Evolutionary conservation across 495 filamentous ascomycete species (phyloP), one percentile per base, ranked within the genome.

Genomic region (Penicillium salamii): DNA sequence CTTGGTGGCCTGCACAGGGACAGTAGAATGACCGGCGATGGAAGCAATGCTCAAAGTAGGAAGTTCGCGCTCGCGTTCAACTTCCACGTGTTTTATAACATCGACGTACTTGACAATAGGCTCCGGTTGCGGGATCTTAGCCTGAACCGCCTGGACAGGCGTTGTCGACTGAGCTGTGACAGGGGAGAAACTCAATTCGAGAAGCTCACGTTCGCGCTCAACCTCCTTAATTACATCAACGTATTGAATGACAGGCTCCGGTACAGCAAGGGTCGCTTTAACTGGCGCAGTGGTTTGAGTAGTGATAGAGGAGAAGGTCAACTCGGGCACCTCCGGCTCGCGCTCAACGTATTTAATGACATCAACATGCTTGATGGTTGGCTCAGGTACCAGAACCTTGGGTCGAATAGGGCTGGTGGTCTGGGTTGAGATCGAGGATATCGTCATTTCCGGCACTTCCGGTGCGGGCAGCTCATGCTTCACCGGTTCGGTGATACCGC

Each of bases 211-310:
- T 42, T 50, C 46, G 6, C 34, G 42, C 23, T 47, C 44, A 8
- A 47, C 44, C 13, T 38, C 20, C 13, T 47, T 47, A 12, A 47
- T 47, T 12, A 47, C 33, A 37, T 47, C 44, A 6, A 47, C 44
- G 34, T 47, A 47, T 17, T 47, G 35, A 33, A 52, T 24, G 12
- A 34, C 47, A 7, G 52, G 61, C 26, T 63, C 55, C 0, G 58
- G 58, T 15, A 62, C 47, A 40, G 49, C 49, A 14, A 58, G 23
- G 13, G 37, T 61, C 24, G 55, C 56, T 13, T 53, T 9, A 11
- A 62, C 50, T 4, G 71, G 69, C 39, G 66, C 52, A 14, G 66
- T 76, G 7, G 40, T 50, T 44, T 70, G 61, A 2, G 63, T 58
- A 14, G 58, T 61, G 49, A 69, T 63, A n/a, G 52, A 50, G 15